These are phyloP conservation scores for Oryza meyeriana DNA, from an alignment of 176 grass and related monocot species.

Conservation along the genomic window DNA sequence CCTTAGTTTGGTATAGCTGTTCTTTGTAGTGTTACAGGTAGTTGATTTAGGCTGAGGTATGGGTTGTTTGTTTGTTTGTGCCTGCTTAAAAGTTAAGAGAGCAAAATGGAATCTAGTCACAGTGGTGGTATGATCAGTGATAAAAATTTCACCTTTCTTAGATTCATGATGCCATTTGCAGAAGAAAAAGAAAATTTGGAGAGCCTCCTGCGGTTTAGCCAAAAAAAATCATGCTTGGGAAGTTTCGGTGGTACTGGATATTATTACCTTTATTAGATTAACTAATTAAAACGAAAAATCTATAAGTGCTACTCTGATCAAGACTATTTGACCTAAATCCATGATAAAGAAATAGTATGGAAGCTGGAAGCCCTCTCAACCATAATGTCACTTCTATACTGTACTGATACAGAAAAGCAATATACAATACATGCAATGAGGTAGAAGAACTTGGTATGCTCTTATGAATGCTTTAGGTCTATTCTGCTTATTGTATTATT, in stretches of 20 bases:
- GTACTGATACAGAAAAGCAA: neutral
- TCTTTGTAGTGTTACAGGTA: neutral
- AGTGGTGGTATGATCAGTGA: neutral
- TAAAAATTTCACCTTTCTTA: neutral
- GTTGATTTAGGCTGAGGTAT: slow-evolving; percentile 3
- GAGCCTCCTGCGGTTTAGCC: neutral
- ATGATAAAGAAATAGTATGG: neutral
- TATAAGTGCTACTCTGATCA: neutral
- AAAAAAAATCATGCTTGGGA: neutral
- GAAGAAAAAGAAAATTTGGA: neutral
- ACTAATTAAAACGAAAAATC: neutral
- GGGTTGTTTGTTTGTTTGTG: neutral
- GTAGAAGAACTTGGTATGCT: neutral
- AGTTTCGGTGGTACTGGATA: neutral
- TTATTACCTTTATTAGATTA: slow-evolving; percentile 1
- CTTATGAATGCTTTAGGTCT: neutral
- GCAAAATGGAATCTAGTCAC: neutral
- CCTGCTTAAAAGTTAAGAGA: neutral
- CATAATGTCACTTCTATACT: neutral
- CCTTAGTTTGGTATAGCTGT: neutral
- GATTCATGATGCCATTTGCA: neutral
- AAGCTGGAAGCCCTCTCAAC: neutral
- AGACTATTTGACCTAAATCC: neutral
- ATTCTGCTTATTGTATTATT: neutral
- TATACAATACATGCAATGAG: neutral